Conservation (phyloP, 441 rosid genomes). For the Cnidoscolus chayamansa region DNA sequence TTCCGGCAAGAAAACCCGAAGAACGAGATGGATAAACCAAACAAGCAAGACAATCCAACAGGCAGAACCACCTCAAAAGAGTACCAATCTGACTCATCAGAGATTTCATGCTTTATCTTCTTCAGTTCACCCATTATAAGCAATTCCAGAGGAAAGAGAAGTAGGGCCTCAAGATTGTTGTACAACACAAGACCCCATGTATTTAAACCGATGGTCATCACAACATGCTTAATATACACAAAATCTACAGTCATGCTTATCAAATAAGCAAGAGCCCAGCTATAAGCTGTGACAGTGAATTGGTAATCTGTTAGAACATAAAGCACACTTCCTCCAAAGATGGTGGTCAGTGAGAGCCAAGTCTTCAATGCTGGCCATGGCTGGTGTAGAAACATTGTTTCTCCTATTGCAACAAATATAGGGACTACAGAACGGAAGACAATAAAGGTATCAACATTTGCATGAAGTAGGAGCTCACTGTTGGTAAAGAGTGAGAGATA, state of each 20-base stretch:
- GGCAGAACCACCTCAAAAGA: constrained; percentile 66
- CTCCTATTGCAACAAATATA: constrained; percentile 89
- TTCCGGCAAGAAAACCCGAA: constrained; percentile 93
- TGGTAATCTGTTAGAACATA: constrained; percentile 87
- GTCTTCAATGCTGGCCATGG: constrained; percentile 84
- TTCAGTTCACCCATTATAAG: constrained; percentile 93
- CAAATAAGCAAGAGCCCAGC: constrained; percentile 87
- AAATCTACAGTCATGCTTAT: constrained; percentile 90
- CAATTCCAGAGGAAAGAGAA: constrained; percentile 86
- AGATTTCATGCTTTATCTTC: constrained; percentile 77
- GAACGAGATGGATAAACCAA: constrained; percentile 85
- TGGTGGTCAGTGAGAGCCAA: constrained; percentile 72
- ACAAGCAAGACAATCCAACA: constrained; percentile 72
- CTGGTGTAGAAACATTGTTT: constrained; percentile 72
- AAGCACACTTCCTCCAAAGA: constrained; percentile 80
- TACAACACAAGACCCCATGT: constrained; percentile 94
- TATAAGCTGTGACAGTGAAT: constrained; percentile 77
- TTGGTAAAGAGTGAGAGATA: constrained; percentile 88
- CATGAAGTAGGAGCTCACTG: constrained; percentile 95
- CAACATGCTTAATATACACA: constrained; percentile 95
- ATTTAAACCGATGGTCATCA: constrained; percentile 86
- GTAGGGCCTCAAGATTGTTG: constrained; percentile 91
- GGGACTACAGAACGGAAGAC: constrained; percentile 93
- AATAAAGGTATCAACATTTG: constrained; percentile 92
- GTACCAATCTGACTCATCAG: constrained; percentile 66